A percentile compares a stretch with the other conserved stretches of the same genome.
These are phyloP conservation scores for Saccharomycopsis babjevae DNA, from an alignment of 805 yeast genomes.

Conservation along the genomic window DNA sequence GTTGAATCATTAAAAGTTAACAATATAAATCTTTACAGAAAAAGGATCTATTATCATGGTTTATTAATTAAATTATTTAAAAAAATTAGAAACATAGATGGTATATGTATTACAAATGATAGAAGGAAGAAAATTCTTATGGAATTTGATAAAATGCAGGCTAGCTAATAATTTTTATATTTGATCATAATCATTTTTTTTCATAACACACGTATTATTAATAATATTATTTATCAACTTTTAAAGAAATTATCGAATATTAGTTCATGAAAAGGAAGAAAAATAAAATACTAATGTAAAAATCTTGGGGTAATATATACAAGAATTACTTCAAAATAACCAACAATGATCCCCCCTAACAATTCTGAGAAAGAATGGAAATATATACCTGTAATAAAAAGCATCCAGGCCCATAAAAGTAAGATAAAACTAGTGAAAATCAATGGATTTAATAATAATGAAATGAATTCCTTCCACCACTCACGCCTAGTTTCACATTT, in stretches of 20 bases:
- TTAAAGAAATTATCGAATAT: neutral
- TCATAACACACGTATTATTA: neutral
- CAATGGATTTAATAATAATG: conserved; percentile 20
- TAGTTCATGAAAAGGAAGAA: neutral
- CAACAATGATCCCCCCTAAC: conserved; percentile 11
- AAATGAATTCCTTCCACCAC: neutral
- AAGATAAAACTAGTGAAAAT: conserved; percentile 28
- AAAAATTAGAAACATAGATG: conserved; percentile 15
- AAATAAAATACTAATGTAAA: neutral
- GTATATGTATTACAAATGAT: conserved; percentile 7
- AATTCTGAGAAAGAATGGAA: conserved; percentile 51
- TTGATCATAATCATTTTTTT: neutral
- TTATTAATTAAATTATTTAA: conserved; percentile 11
- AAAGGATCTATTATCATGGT: conserved; percentile 16
- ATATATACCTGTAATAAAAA: conserved; percentile 70
- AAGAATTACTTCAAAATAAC: conserved; percentile 11
- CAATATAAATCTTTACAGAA: conserved; percentile 10
- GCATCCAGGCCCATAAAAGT: conserved; percentile 75
- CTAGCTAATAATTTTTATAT: neutral
- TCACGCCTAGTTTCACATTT: conserved; percentile 5
- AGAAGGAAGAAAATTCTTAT: conserved; percentile 6
- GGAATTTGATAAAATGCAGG: conserved; percentile 7
- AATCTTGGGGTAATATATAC: conserved; percentile 8
- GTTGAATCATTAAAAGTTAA: conserved; percentile 8
- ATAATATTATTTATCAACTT: no score